Conservation (phyloP, 495 filamentous ascomycete species). For the Ascodesmis nigricans region DNA sequence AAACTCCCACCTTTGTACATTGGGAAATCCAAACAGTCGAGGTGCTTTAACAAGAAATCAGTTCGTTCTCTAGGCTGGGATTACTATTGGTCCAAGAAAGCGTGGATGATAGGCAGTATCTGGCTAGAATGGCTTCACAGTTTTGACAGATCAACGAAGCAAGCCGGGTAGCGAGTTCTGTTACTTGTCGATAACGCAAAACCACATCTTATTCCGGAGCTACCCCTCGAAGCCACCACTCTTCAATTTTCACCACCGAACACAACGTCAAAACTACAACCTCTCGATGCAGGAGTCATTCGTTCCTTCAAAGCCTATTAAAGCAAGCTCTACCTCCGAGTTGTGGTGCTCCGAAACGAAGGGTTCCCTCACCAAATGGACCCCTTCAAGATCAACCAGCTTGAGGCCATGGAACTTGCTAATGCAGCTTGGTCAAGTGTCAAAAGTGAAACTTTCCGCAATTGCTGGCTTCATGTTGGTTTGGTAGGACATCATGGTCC, state of each 20-base stretch:
- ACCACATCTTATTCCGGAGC: constrained; percentile 7
- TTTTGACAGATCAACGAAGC: constrained; percentile 20
- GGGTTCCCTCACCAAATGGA: constrained; percentile 6
- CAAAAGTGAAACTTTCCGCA: constrained; percentile 4
- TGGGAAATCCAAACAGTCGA: constrained; percentile 16
- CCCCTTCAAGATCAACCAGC: constrained; percentile 9
- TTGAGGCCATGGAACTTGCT: constrained; percentile 12
- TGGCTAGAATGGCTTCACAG: constrained; percentile 18
- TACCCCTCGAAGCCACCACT: constrained; percentile 1
- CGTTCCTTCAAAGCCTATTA: constrained; percentile 19
- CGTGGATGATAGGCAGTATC: constrained; percentile 20
- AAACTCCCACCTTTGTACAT: constrained; percentile 18
- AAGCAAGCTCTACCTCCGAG: constrained; percentile 15
- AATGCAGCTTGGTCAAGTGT: constrained; percentile 12
- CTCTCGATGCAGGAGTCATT: constrained; percentile 23
- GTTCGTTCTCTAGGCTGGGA: constrained; percentile 12
- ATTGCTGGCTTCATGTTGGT: constrained; percentile 11
- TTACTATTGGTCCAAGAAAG: constrained; percentile 19
- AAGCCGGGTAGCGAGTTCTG: constrained; percentile 15
- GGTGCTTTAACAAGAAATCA: constrained; percentile 10
- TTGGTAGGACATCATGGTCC: constrained; percentile 1
- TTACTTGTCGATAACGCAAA: constrained; percentile 21
- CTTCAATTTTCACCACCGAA: constrained; percentile 21
- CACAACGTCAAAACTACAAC: constrained; percentile 18
- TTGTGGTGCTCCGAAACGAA: constrained; percentile 5